Evolutionary conservation across 2,329 filamentous ascomycete genomes (phyloP), one percentile per base, ranked within the genome.

Genomic region (Colletotrichum sp.): DNA sequence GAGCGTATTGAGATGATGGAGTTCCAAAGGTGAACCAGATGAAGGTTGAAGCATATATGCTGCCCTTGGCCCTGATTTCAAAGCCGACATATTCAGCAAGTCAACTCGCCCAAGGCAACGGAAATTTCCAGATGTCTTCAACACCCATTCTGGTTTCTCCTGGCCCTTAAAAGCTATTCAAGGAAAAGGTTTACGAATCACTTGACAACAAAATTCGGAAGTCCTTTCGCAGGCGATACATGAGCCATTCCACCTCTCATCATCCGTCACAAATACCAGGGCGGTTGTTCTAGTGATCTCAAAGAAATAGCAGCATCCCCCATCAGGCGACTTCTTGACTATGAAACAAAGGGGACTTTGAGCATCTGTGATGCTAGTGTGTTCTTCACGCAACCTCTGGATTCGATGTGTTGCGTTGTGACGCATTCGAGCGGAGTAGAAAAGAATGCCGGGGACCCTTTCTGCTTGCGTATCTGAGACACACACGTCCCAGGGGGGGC

Each of bases 1-100:
- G 18, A 44, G 18, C 18, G 18, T 12, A 0, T n/a, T 49, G 18
- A 7, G 18, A 49, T 49, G 18, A n/a, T 12, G 39, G 18, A 49
- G 18, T 4, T 49, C 9, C 39, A n/a, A 2, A 12, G 0, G 0
- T 12, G 39, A 49, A 49, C 18, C 39, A 2, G 39, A n/a, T n/a
- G 18, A 49, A 49, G 39, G 9, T n/a, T 1, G 5, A 44, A n/a
- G 39, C 9, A 49, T n/a, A n/a, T 44, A n/a, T 6, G 9, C 4
- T n/a, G 9, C 39, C 18, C 39, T 12, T 12, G 18, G 18, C 3
- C 18, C 18, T 10, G 39, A 0, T 49, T 0, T n/a, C 39, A 49
- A n/a, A 6, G 1, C 39, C 6, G 0, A 10, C 0, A n/a, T 6
- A n/a, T 49, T n/a, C 39, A n/a, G 18, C 39, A 4, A n/a, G 39